Conservation (phyloP, 306 rosid species). For the Lotus japonicus region DNA sequence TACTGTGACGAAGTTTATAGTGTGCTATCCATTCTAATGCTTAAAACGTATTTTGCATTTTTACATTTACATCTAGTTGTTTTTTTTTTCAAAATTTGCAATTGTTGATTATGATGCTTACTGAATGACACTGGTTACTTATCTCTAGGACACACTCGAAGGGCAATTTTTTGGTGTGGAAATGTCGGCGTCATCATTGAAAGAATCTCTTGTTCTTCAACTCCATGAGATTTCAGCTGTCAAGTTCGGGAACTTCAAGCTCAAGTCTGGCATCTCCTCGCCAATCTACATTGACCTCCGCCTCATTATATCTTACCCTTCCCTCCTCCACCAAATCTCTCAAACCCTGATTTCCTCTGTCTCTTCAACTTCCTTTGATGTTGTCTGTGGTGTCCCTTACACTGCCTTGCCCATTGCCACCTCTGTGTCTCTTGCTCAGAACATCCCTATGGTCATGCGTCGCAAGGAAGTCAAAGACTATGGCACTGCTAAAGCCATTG, state of each 20-base stretch:
- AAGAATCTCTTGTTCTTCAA: conserved; percentile 64
- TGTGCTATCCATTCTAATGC: too few relatives aligned
- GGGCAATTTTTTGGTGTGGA: background rate
- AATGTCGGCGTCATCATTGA: conserved; percentile 39
- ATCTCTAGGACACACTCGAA: background rate
- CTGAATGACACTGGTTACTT: conserved; percentile 11
- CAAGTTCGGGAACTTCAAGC: conserved; percentile 86
- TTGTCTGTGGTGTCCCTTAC: conserved; percentile 87
- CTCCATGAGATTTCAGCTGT: conserved; percentile 92
- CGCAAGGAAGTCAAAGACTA: conserved; percentile 92
- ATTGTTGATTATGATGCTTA: background rate
- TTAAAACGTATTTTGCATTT: background rate
- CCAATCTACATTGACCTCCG: conserved; percentile 92
- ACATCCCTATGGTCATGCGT: conserved; percentile 86
- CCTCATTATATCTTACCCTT: conserved; percentile 74
- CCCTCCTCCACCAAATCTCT: conserved; percentile 73
- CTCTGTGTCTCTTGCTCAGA: conserved; percentile 42
- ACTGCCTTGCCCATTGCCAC: conserved; percentile 94
- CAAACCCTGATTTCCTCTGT: conserved; percentile 59
- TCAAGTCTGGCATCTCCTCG: conserved; percentile 85
- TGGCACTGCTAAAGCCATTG: conserved; percentile 80
- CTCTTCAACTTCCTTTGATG: conserved; percentile 51
- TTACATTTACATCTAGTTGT: background rate
- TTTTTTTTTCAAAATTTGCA: background rate
- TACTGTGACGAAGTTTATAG: too few relatives aligned